Base-by-base conservation (phyloP, 495 filamentous ascomycete genomes). In the Xylaria grammica region DNA sequence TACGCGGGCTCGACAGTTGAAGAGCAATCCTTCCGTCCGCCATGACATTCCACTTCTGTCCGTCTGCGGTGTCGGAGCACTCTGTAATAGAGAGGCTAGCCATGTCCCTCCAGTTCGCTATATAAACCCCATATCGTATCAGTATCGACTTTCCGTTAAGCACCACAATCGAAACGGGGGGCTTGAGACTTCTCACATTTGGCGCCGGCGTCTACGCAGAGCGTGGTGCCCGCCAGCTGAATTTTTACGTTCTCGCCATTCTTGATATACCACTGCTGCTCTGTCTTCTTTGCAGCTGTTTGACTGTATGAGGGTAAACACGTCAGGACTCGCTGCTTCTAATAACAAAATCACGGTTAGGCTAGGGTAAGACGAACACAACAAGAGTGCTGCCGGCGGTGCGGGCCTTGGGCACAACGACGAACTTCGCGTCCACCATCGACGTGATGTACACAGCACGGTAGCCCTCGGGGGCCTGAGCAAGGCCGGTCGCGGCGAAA, bases 31-130 rank as follows among this genome's bases (percentile, higher is more conserved):
- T 71, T 29, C 82, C 83, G 63, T 84, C 81, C 22, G 69, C 65
- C 77, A 78, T 79, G 62, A 76, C 81, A 1, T 68, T 56, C 79
- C 79, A 85, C 46, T 81, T 78, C 72, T 85, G 83, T 3, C 66
- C 73, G 5, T 67, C 70, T 17, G 63, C 72, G 36, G 74, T 78
- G 52, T 75, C 78, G 59, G 70, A 66, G 70, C 83, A 85, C 3
- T 75, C 70, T 42, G 76, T 75, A 22, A 85, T 40, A 38, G 61
- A 75, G 68, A 84, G 67, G 63, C 60, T 75, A 24, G 68, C 81
- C 82, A 85, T 84, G 62, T 84, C 82, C 72, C 81, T 84, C 82
- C 82, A 84, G 73, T 78, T 79, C 58, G 54, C 81, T 82, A 40
- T 67, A 15, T 4, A 24, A 9, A 20, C 20, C 20, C 60, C 26